Conservation (phyloP, 441 rosid species). For the Croton laevigatus region DNA sequence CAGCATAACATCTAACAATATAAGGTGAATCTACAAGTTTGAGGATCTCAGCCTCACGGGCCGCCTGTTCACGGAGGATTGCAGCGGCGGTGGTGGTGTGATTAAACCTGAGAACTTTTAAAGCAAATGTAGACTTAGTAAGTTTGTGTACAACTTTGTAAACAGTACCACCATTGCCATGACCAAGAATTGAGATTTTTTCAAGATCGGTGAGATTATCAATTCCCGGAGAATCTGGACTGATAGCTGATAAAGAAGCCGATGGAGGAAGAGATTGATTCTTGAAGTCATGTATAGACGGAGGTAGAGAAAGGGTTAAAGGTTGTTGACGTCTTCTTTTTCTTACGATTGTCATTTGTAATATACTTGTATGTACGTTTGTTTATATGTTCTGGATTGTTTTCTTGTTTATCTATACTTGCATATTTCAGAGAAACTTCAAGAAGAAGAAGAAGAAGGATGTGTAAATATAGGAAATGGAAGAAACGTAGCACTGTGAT, state of each 20-base stretch:
- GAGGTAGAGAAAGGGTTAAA: slow-evolving; percentile 42
- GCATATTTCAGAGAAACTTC: not conserved
- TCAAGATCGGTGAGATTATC: slow-evolving; percentile 44
- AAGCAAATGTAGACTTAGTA: slow-evolving; percentile 36
- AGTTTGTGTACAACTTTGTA: slow-evolving; percentile 48
- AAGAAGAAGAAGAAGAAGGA: not conserved
- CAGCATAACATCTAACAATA: slow-evolving; percentile 49
- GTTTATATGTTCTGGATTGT: not conserved
- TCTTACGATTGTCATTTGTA: slow-evolving; percentile 52
- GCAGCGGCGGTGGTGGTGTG: slow-evolving; percentile 2
- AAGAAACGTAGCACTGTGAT: not conserved
- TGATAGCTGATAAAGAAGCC: slow-evolving; percentile 17
- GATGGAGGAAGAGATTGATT: not conserved
- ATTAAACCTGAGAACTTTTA: slow-evolving; percentile 46
- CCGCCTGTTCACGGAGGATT: slow-evolving; percentile 30
- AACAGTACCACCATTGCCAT: slow-evolving; percentile 56
- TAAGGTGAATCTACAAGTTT: slow-evolving; percentile 44
- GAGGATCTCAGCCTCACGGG: slow-evolving; percentile 51
- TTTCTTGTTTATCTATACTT: not conserved
- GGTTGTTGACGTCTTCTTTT: slow-evolving; percentile 52
- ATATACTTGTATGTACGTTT: too few relatives aligned
- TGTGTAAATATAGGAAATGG: not conserved
- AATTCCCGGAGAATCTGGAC: slow-evolving; percentile 39
- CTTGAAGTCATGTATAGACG: slow-evolving; percentile 21
- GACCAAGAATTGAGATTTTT: slow-evolving; percentile 51